Evolutionary conservation across 1,139 yeast species (phyloP).

Genomic region (Debaryomyces sp.): DNA sequence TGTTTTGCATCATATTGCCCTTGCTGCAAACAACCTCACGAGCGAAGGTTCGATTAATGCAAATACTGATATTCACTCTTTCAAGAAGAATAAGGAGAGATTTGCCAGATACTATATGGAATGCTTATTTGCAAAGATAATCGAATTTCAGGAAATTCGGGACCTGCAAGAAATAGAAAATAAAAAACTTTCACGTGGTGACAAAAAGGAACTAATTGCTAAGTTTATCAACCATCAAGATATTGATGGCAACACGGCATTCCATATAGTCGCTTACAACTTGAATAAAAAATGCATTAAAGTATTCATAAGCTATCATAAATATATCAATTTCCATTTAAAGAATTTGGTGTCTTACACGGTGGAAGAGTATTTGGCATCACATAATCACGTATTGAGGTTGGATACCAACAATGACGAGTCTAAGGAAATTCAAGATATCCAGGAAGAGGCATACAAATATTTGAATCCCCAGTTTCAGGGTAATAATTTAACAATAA

Average conservation of each 20-base stretch:
- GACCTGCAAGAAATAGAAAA: slow-evolving; percentile 20
- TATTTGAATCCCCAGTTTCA: not conserved
- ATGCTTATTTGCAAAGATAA: slow-evolving; percentile 62
- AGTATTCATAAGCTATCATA: slow-evolving; percentile 71
- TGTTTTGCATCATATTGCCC: slow-evolving; percentile 81
- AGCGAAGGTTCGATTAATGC: slow-evolving; percentile 15
- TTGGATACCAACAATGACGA: slow-evolving; percentile 19
- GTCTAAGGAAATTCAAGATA: slow-evolving; percentile 6
- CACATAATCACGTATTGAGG: slow-evolving; percentile 34
- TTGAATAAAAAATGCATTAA: slow-evolving; percentile 76
- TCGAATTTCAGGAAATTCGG: slow-evolving; percentile 30
- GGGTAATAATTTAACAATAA: slow-evolving; percentile 10
- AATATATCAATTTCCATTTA: slow-evolving; percentile 60
- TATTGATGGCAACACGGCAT: slow-evolving; percentile 82
- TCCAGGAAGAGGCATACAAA: slow-evolving; percentile 11
- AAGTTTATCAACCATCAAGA: slow-evolving; percentile 83
- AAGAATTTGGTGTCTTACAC: slow-evolving; percentile 72
- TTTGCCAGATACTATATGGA: slow-evolving; percentile 85
- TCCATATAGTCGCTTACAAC: slow-evolving; percentile 79
- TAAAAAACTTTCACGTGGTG: slow-evolving; percentile 11
- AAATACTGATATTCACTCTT: slow-evolving; percentile 18
- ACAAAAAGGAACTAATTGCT: slow-evolving; percentile 40
- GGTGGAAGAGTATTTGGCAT: slow-evolving; percentile 68
- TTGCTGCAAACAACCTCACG: slow-evolving; percentile 17
- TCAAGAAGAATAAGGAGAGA: slow-evolving; percentile 58